Evolutionary conservation across 805 yeast species (phyloP), one percentile per base, ranked within the genome.

Genomic region (Pichia thaimueangensis): DNA sequence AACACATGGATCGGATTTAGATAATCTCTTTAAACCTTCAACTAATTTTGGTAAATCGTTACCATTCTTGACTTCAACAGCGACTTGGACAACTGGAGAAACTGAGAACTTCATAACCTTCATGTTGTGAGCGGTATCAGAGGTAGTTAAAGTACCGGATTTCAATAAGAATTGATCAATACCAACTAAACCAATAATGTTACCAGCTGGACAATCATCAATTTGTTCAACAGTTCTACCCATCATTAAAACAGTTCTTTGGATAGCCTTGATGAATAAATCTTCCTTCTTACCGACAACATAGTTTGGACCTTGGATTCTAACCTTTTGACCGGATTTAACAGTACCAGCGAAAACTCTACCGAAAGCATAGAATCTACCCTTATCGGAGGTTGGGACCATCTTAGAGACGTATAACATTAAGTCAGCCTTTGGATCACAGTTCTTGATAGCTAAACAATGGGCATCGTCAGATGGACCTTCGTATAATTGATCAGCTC

Each of bases 281-380:
- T 91, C 98, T 48, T 87, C 95, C 83, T 93, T 91, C 81, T 82
- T 86, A 72, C 98, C 98, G 71, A 95, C 96, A 63, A 80, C 80
- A 77, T 88, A 91, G 95, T 91, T 91, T 71, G 97, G 97, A 76
- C 98, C 98, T 80, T 91, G 98, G 68, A 91, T 91, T 80, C 98
- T 86, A 67, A 91, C 96, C 86, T 91, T 91, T 82, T 83, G 87
- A 76, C 98, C 98, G 63, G 96, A 86, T 71, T 75, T 86, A 66
- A 93, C 97, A 65, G 97, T 91, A 88, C 98, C 98, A 62, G 97
- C 86, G 79, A 91, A 91, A 70, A 91, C 97, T 82, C 98, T 93
- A 75, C 98, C 98, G 78, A 91, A 93, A 68, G 98, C 98, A 84
- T 88, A 91, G 95, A 91, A 91, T 79, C 98, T 88, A 82, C 98